Base-by-base conservation (phyloP, 768 basidiomycete genomes). In the Xerocomellus amylosporus region DNA sequence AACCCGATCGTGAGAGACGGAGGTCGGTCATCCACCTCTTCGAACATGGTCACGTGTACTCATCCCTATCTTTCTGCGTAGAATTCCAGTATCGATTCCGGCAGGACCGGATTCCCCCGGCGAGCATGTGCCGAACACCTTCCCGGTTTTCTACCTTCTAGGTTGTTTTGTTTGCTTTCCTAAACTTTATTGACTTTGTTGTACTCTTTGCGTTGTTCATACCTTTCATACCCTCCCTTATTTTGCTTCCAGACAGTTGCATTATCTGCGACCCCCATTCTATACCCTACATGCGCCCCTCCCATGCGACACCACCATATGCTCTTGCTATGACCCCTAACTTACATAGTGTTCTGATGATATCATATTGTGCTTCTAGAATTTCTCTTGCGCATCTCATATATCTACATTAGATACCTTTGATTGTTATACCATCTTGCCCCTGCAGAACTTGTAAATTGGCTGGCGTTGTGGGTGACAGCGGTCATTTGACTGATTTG, bases 1-100 rank as follows among this genome's bases (percentile, higher is more conserved):
- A 90, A 90, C 59, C 88, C 88, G 13, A 75, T 90, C 59, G 75
- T 89, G 46, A 74, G 73, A 59, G 81, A 89, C 59, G 84, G 84
- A 60, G 79, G 77, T 73, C 6, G 8, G 66, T 64, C 36, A 12
- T 8, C 3, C 33, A 50, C 33, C 14, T 33, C 22, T 54, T 22
- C 30, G 8, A 12, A 44, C 51, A 45, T 30, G 14, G 41, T 31
- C 51, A 41, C 42, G 38, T 40, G 43, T 33, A n/a, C 50, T 57
- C 20, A 63, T 24, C 36, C 24, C 37, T 26, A 42, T 47, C 42
- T 38, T 49, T 38, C 22, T 20, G 1, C 20, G 1, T 46, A 81
- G 82, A 77, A n/a, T 87, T 88, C 71, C 85, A 85, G 66, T 84
- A 86, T 54, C 79, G 87, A 44, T 80, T 80, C 58, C 76, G 78